Percentiles rank a stretch among this genome's conserved stretches.
Conservation (phyloP, 164 flowering plant genomes). For the Tetrastigma voinierianum region DNA sequence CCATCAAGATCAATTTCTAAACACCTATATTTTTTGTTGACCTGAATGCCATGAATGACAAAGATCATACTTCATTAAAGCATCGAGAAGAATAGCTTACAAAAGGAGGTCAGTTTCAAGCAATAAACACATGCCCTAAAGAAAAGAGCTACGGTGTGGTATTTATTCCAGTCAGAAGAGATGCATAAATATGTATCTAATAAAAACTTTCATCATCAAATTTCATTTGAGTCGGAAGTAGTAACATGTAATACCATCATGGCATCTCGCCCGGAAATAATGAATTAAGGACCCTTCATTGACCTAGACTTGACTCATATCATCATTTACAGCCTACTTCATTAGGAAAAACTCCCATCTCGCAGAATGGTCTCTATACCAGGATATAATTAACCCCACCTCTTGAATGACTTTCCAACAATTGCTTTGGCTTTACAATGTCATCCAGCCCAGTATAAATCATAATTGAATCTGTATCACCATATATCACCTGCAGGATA, state of each 20-base stretch:
- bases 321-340: too few species aligned
- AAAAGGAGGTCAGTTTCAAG: not conserved
- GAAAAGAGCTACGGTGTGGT: not conserved
- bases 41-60: slow-evolving; percentile 39
- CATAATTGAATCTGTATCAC: slow-evolving; percentile 99
- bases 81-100: not conserved
- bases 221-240: too few species aligned
- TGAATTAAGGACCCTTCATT: too few species aligned
- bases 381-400: slow-evolving; percentile 35
- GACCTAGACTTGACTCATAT: too few species aligned
- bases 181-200: not conserved
- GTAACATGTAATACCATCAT: too few species aligned
- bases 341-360: too few species aligned
- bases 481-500: slow-evolving; percentile 81
- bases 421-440: slow-evolving; percentile 68
- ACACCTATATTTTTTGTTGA: slow-evolving; percentile 84
- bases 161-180: not conserved
- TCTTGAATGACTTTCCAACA: slow-evolving; percentile 83
- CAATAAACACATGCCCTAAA: not conserved
- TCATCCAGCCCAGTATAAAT: slow-evolving; percentile 92
- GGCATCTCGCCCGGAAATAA: too few species aligned
- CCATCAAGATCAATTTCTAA: slow-evolving; percentile 98
- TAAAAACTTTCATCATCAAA: too few species aligned
- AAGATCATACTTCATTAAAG: slow-evolving; percentile 1
- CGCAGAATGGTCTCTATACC: too few species aligned